A percentile compares a stretch with the other conserved stretches of the same genome.
phyloP scores from a whole-genome alignment of 2,329 filamentous ascomycete species.

The Sporothrix curviconia region DNA sequence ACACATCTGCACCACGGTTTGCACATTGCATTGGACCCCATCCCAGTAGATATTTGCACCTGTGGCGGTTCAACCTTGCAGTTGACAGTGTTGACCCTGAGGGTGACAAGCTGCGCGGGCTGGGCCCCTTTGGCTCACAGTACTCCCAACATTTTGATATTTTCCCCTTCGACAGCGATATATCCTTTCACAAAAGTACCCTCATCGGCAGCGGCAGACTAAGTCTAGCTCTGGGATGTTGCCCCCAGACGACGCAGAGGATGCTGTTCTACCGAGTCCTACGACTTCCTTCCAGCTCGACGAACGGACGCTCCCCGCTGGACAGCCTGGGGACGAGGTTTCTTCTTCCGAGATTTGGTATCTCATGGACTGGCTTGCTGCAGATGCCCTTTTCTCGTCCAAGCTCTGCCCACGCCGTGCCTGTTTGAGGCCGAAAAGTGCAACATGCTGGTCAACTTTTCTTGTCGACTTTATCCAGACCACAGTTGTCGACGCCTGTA shows the following conservation, averaged over 20 bases:
- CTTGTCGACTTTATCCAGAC: slow-evolving; percentile 43
- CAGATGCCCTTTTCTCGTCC: slow-evolving; percentile 10
- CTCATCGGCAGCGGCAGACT: slow-evolving; percentile 51
- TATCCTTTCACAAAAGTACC: slow-evolving; percentile 55
- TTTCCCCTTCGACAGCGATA: slow-evolving; percentile 48
- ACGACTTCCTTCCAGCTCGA: slow-evolving; percentile 37
- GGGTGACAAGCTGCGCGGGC: slow-evolving; percentile 41
- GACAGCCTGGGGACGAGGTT: slow-evolving; percentile 50
- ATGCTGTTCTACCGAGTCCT: slow-evolving; percentile 7
- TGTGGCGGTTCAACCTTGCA: background rate
- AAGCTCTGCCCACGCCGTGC: background rate
- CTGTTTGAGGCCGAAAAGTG: slow-evolving; percentile 6
- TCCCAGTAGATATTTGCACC: slow-evolving; percentile 27
- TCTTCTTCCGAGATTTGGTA: slow-evolving; percentile 57
- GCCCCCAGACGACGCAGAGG: too few relatives aligned
- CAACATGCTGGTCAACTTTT: slow-evolving; percentile 36
- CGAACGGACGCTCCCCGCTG: slow-evolving; percentile 45
- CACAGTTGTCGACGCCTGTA: slow-evolving; percentile 34
- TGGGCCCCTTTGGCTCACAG: slow-evolving; percentile 54
- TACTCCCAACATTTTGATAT: slow-evolving; percentile 59
- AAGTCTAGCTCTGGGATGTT: slow-evolving; percentile 25
- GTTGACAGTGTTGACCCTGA: slow-evolving; percentile 15
- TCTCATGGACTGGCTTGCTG: slow-evolving; percentile 53
- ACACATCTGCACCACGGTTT: slow-evolving; percentile 47
- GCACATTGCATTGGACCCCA: slow-evolving; percentile 47